phyloP scores from a whole-genome alignment of 176 grass and related monocot genomes.

The Aechmea fasciata region DNA sequence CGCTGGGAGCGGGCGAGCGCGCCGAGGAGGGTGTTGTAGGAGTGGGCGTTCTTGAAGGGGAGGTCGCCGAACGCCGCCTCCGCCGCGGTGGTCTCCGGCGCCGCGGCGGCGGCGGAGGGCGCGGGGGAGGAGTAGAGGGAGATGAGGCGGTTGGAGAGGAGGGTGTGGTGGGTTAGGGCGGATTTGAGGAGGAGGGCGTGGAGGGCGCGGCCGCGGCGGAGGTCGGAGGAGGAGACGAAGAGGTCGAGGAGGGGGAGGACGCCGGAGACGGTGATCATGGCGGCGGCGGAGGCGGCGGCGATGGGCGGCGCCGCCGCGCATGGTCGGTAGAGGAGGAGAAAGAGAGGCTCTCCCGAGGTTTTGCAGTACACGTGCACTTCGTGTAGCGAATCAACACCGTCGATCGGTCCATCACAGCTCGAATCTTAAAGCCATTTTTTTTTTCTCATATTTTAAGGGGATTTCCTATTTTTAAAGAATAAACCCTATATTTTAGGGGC shows the following conservation, averaged over 20 bases:
- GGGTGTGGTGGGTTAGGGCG: conserved; percentile 43
- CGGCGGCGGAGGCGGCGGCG: conserved; percentile 1
- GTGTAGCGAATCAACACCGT: too few species aligned
- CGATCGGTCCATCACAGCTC: too few species aligned
- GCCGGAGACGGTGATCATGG: not conserved
- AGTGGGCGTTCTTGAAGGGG: conserved; percentile 39
- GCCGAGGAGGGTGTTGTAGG: conserved; percentile 49
- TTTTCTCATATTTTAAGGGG: too few species aligned
- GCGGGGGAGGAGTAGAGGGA: conserved; percentile 33
- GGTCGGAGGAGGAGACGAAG: conserved; percentile 30
- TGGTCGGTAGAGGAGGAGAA: not conserved
- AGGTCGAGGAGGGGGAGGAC: conserved; percentile 31
- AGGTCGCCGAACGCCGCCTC: conserved; percentile 30
- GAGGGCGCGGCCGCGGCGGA: conserved; percentile 21
- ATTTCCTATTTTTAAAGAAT: too few species aligned
- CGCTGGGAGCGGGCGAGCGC: conserved; percentile 4
- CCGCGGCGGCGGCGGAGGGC: conserved; percentile 6
- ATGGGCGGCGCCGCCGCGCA: not conserved
- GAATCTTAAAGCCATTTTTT: too few species aligned
- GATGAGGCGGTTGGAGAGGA: conserved; percentile 49
- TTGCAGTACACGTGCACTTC: too few species aligned
- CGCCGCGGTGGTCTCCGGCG: not conserved
- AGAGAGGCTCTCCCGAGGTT: not conserved
- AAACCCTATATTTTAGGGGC: too few species aligned
- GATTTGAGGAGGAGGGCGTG: conserved; percentile 45